Evolutionary conservation across 2,329 filamentous ascomycete species (phyloP).

Genomic region (Penicillium capsulatum): DNA sequence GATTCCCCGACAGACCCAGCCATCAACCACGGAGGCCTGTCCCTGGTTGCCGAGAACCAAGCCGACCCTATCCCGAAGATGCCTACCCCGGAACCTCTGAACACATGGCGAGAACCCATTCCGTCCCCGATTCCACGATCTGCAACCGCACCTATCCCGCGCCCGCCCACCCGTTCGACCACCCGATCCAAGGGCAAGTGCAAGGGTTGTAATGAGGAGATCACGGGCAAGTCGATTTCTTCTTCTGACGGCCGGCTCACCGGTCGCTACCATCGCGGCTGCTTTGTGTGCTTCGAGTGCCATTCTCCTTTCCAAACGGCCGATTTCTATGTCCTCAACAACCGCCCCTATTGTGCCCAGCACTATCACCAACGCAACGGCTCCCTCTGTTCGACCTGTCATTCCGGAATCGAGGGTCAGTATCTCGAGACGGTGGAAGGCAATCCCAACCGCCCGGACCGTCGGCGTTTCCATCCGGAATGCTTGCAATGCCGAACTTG

Average conservation of each 20-base stretch:
- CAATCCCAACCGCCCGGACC: constrained; percentile 28
- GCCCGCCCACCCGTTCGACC: constrained; percentile 41
- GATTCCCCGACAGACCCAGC: constrained; percentile 49
- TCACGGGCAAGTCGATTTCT: constrained; percentile 87
- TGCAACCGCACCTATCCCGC: constrained; percentile 34
- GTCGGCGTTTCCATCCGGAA: constrained; percentile 75
- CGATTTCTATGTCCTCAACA: constrained; percentile 86
- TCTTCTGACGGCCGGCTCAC: constrained; percentile 88
- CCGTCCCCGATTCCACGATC: constrained; percentile 28
- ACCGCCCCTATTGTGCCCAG: constrained; percentile 82
- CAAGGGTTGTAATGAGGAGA: constrained; percentile 72
- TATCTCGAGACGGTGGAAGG: constrained; percentile 75
- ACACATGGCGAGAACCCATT: constrained; percentile 7
- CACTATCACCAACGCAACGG: constrained; percentile 92
- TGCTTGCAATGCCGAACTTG: constrained; percentile 82
- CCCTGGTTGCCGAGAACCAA: constrained; percentile 28
- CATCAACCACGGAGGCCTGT: constrained; percentile 40
- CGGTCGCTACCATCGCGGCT: constrained; percentile 90
- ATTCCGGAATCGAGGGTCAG: constrained; percentile 83
- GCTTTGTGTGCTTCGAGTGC: constrained; percentile 88
- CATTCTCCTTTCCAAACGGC: constrained; percentile 73
- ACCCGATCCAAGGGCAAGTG: constrained; percentile 65
- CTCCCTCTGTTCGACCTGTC: constrained; percentile 75
- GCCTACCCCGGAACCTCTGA: background rate
- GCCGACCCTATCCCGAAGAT: background rate